Conservation (phyloP, 129 eudicot species). For the Glebionis coronaria region DNA sequence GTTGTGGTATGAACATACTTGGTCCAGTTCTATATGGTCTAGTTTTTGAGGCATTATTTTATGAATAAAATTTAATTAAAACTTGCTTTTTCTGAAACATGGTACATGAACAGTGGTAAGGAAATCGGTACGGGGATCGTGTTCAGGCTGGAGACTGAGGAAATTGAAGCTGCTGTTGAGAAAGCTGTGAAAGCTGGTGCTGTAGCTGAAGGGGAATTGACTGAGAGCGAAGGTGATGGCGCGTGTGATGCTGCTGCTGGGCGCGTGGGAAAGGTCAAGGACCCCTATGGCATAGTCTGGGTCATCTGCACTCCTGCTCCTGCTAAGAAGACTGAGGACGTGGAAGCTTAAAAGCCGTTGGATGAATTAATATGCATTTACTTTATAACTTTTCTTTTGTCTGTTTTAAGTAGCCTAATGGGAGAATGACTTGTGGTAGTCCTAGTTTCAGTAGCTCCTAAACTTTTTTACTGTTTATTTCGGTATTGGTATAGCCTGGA, state of each 20-base stretch:
- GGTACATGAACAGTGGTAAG: constrained; percentile 31
- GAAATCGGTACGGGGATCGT: constrained; percentile 38
- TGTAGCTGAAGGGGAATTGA: constrained; percentile 34
- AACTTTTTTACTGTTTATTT: too few relatives aligned
- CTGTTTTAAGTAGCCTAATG: background rate
- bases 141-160: constrained; percentile 67
- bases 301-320: constrained; percentile 49
- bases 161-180: constrained; percentile 58
- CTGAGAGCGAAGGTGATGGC: constrained; percentile 63
- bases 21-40: too few relatives aligned
- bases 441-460: background rate
- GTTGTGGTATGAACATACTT: too few relatives aligned
- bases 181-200: constrained; percentile 82
- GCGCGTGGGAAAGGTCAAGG: constrained; percentile 72
- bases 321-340: constrained; percentile 36
- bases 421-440: constrained; percentile 17
- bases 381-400: background rate
- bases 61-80: background rate
- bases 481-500: too few relatives aligned
- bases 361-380: constrained; percentile 8
- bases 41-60: background rate
- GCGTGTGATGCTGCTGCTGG: constrained; percentile 52
- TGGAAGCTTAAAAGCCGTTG: constrained; percentile 44
- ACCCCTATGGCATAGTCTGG: constrained; percentile 81
- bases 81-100: background rate